Base-by-base conservation (phyloP, 306 rosid species). In the Dalbergia cultrata region DNA sequence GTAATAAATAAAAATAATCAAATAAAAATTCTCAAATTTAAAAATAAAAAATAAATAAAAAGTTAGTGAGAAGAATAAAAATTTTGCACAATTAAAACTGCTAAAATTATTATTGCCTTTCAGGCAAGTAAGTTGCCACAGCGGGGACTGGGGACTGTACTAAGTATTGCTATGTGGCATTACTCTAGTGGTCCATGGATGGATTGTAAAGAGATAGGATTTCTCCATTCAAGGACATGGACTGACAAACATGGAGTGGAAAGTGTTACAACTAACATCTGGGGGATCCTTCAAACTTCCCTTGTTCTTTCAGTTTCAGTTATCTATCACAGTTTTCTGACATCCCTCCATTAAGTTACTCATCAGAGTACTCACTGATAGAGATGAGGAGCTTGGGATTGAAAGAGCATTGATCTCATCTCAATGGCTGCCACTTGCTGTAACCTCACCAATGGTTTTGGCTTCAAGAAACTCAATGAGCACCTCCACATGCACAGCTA, bases 391-490 rank as follows among this genome's bases (percentile, higher is more conserved):
- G 62, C 41, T 70, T 67, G 70, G 62, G 71, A 21, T 31, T 64
- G 18, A 26, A 35, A 18, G 17, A 13, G 35, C 67, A 73, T 6
- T 59, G 53, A 53, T 62, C 12, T 50, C 14, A 62, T 67, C 11
- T 57, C 13, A 62, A 91, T 92, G 97, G 88, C 91, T 35, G 75
- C 78, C 47, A 44, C 84, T 7, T 81, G 77, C 64, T 89, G 89
- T 39, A 83, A 68, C 86, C 74, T 86, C 70, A 77, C 66, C 37
- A 73, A 62, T 9, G 72, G 66, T 31, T 77, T 76, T 84, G 75
- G 72, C 56, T 76, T 65, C 75, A 56, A 74, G 43, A 81, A 47
- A 66, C 84, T 86, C 18, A 69, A 78, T 31, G 81, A 72, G 9
- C 44, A 49, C 81, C 57, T 61, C 45, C 83, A 13, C n/a, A 41